Base-by-base conservation (phyloP, 352 stramenopile genomes). In the Pythium rishiriense region DNA sequence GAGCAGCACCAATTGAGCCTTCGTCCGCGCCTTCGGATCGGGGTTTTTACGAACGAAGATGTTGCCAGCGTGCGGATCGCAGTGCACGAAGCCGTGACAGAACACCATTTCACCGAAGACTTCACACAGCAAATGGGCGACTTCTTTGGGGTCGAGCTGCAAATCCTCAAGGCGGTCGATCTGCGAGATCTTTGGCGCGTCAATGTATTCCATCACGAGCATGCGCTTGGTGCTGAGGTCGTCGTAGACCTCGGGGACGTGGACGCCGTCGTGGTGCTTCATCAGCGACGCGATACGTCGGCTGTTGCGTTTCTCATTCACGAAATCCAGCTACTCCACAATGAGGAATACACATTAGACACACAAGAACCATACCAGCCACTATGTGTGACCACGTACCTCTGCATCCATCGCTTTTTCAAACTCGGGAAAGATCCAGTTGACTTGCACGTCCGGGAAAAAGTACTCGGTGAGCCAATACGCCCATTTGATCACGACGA, bases 201-300 rank as follows among this genome's bases (percentile, higher is more conserved):
- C 74, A 65, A 99, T 98, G 72, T 98, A 99, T 70, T 97, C 87
- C 97, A 99, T 99, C 14, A 90, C 97, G 19, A 99, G 79, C 47
- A 99, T 85, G 39, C 90, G 72, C 48, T 83, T 75, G n/a, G 87
- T 85, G 39, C 93, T 98, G 37, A 94, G 75, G 11, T 97, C 73
- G 56, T 93, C 85, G 70, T 89, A 91, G 25, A 94, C 83, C 14
- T 84, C 68, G 0, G 96, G 96, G 12, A 99, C 87, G 37, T 79
- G 87, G 31, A 88, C 91, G 47, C 57, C 64, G 9, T 42, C 29
- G 52, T 85, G 86, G 66, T 81, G 69, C 47, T 75, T 72, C 2
- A 97, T 70, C n/a, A 79, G 82, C 17, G 61, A 45, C 14, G 76
- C 72, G 57, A 92, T 87, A 15, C 84, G 84, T 6, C 82, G 68